These are phyloP conservation scores for Diutina siamensis DNA, from an alignment of 1,139 yeast genomes.

Conservation along the genomic window DNA sequence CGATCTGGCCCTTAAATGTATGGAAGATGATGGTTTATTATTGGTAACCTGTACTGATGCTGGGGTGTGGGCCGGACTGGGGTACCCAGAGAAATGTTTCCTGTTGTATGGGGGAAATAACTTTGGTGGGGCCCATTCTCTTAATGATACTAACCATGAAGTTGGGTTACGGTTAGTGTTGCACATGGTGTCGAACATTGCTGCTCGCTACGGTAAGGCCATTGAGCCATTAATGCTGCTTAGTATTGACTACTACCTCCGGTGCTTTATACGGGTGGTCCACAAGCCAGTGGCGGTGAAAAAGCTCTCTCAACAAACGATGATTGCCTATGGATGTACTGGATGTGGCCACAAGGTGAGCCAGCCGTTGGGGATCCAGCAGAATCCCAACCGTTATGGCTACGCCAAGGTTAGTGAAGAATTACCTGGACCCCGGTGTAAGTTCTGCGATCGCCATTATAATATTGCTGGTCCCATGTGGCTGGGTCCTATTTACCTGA, in stretches of 20 bases:
- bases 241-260: slow-evolving; percentile 85
- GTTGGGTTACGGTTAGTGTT: slow-evolving; percentile 81
- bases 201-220: slow-evolving; percentile 78
- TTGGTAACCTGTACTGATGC: slow-evolving; percentile 93
- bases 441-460: slow-evolving; percentile 55
- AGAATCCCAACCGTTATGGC: background rate
- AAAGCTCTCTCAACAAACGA: slow-evolving; percentile 57
- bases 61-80: slow-evolving; percentile 90
- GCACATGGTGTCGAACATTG: slow-evolving; percentile 63
- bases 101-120: slow-evolving; percentile 74
- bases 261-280: slow-evolving; percentile 68
- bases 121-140: slow-evolving; percentile 64
- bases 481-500: slow-evolving; percentile 68
- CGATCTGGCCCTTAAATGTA: slow-evolving; percentile 77
- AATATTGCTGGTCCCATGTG: slow-evolving; percentile 97
- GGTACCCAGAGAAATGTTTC: slow-evolving; percentile 94
- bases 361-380: slow-evolving; percentile 56
- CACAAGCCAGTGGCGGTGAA: slow-evolving; percentile 77
- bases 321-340: slow-evolving; percentile 72
- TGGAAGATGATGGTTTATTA: slow-evolving; percentile 72
- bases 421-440: slow-evolving; percentile 32
- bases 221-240: slow-evolving; percentile 80
- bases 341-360: slow-evolving; percentile 70
- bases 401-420: background rate
- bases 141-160: slow-evolving; percentile 82